Evolutionary conservation across 139 green algal genomes (phyloP).

Genomic region (Ettlia oleoabundans): DNA sequence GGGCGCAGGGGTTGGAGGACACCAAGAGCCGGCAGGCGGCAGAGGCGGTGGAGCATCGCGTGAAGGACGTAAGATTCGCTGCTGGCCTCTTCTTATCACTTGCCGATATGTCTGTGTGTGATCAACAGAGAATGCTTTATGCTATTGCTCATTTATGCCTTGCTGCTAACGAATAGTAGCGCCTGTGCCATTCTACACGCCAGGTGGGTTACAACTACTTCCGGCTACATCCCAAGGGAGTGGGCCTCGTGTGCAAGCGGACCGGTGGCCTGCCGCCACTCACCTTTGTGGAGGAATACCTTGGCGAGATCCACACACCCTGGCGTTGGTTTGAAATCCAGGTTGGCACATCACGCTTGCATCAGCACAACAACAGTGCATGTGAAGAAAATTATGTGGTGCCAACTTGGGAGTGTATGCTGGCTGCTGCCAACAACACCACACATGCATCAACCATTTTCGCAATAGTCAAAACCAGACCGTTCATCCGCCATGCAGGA

Average conservation of each 20-base stretch:
- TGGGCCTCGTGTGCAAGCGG: conserved; percentile 75
- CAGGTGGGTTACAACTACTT: conserved; percentile 84
- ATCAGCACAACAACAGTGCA: too few species aligned
- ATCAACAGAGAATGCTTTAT: not conserved
- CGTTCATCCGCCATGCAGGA: conserved; percentile 54
- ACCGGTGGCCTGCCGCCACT: conserved; percentile 71
- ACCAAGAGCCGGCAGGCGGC: conserved; percentile 38
- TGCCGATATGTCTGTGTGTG: not conserved
- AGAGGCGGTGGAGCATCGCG: conserved; percentile 50
- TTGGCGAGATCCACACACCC: conserved; percentile 91
- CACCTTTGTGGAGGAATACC: conserved; percentile 93
- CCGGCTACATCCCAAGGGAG: conserved; percentile 89
- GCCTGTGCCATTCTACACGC: not conserved
- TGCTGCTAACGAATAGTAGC: not conserved
- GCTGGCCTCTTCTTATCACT: too few species aligned
- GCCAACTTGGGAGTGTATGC: too few species aligned
- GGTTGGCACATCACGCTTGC: too few species aligned
- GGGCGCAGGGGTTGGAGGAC: conserved; percentile 25
- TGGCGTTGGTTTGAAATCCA: conserved; percentile 91
- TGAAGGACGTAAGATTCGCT: conserved; percentile 45
- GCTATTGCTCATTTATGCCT: not conserved
- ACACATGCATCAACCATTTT: too few species aligned
- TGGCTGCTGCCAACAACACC: too few species aligned
- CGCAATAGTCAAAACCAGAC: too few species aligned
- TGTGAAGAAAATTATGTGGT: not conserved